Conservation (phyloP, 148 eudicot genomes). For the Rhododendron ovatum region DNA sequence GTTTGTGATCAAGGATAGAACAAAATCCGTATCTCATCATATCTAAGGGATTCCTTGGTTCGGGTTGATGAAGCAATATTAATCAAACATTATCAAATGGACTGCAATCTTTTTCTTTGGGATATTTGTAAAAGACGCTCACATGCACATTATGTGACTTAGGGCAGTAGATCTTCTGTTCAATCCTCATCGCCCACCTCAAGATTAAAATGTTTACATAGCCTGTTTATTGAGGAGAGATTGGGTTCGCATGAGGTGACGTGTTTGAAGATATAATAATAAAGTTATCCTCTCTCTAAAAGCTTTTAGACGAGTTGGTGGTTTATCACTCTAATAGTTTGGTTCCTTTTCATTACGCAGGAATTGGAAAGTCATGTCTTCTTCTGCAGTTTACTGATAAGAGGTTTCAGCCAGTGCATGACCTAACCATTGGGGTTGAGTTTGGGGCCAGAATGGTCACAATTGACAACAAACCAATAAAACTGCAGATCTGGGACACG, state of each 20-base stretch:
- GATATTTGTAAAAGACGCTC: neutral
- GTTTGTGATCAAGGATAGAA: neutral
- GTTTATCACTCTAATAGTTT: neutral
- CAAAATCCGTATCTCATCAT: neutral
- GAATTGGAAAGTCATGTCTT: constrained; percentile 72
- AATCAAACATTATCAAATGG: neutral
- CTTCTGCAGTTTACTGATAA: constrained; percentile 72
- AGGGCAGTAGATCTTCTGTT: neutral
- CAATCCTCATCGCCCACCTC: neutral
- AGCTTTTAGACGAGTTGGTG: neutral
- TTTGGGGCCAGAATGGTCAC: constrained; percentile 70
- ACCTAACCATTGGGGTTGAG: constrained; percentile 70
- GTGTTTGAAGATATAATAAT: neutral
- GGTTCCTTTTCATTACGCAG: constrained; percentile 21
- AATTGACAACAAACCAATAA: constrained; percentile 63
- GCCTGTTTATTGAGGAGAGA: neutral
- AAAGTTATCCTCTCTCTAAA: neutral
- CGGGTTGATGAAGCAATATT: neutral
- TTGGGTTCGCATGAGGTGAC: neutral
- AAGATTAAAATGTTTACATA: neutral
- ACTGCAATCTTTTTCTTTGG: neutral
- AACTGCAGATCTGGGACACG: constrained; percentile 52
- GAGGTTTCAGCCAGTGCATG: constrained; percentile 67
- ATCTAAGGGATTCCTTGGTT: neutral
- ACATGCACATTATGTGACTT: neutral